These are phyloP conservation scores for Cardamine occulta DNA, from an alignment of 345 rosid species.

Conservation along the genomic window DNA sequence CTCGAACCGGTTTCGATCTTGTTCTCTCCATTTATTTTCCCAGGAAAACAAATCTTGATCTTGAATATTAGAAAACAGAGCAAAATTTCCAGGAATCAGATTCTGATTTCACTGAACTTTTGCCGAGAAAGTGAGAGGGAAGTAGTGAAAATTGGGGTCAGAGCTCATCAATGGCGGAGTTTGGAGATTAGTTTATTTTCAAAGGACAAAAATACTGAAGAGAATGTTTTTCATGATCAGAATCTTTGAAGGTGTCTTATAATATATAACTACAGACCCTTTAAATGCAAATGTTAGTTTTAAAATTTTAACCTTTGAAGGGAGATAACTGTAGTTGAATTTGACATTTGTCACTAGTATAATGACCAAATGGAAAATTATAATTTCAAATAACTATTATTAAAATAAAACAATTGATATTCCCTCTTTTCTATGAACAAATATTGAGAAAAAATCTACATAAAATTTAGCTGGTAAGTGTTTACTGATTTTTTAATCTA, in stretches of 20 bases:
- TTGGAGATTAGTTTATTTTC: slow-evolving; percentile 9
- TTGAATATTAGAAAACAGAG: slow-evolving; percentile 18
- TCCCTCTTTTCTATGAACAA: neutral
- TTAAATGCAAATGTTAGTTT: neutral
- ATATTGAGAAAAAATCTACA: slow-evolving; percentile 2
- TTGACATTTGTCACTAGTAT: slow-evolving; percentile 27
- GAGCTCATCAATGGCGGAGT: slow-evolving; percentile 34
- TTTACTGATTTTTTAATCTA: neutral
- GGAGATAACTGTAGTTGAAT: slow-evolving; percentile 21
- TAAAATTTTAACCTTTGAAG: neutral
- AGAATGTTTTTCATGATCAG: slow-evolving; percentile 28
- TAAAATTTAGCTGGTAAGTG: slow-evolving; percentile 8
- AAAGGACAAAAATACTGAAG: slow-evolving; percentile 4
- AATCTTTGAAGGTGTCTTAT: slow-evolving; percentile 17
- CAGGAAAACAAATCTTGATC: slow-evolving; percentile 16
- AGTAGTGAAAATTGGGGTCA: slow-evolving; percentile 6
- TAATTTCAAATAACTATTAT: neutral
- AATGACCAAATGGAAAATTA: slow-evolving; percentile 3
- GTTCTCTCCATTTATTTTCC: slow-evolving; percentile 35
- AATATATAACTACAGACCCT: neutral
- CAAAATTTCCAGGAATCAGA: neutral
- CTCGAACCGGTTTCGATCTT: slow-evolving; percentile 47
- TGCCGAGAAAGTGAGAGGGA: slow-evolving; percentile 15
- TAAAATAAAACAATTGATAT: neutral
- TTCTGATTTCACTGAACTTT: neutral